Evolutionary conservation across 352 stramenopile species (phyloP), one percentile per base, ranked within the genome.

Genomic region (Globisporangium mamillatum): DNA sequence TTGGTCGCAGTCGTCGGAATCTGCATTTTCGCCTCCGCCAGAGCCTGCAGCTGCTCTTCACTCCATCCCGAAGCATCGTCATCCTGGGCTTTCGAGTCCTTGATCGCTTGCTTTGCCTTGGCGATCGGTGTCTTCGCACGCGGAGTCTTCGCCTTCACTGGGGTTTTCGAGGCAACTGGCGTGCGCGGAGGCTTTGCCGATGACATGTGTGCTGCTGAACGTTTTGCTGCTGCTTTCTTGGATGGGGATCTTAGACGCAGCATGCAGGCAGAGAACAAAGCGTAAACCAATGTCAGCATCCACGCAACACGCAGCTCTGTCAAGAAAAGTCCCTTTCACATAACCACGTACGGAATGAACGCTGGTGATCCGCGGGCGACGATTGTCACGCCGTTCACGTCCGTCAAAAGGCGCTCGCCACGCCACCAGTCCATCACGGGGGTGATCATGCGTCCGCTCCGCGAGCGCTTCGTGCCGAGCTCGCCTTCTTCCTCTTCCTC

Each of bases 1-100:
- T 90, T 90, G 4, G 71, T 56, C 8, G 72, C 77, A 14, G 81
- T 92, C 27, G 86, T 90, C 10, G 79, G 75, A n/a, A 93, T 79
- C 48, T 82, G 64, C 32, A 82, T 64, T 64, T 92, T 92, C 4
- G 84, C 86, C 9, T 79, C 70, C 8, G 73, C 68, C 34, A 93
- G 74, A 25, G 81, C 81, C 41, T 82, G 61, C 1, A 88, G 57
- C 60, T 93, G 84, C 7, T 72, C 69, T 1, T 76, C 57, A 6
- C 67, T 88, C 86, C 86, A 93, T 1, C 78, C 64, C 0, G 12
- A 32, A 41, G 27, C 59, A 20, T 71, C 66, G 6, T 76, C 72
- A 3, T 38, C 69, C 41, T 80, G 71, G 34, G 38, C 54, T 59
- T 75, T 63, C 12, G 34, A 36, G 0, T 73, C 34, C 22, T 61